These are phyloP conservation scores for Sporothrix luriei DNA, from an alignment of 2,329 filamentous ascomycete genomes.

Conservation along the genomic window DNA sequence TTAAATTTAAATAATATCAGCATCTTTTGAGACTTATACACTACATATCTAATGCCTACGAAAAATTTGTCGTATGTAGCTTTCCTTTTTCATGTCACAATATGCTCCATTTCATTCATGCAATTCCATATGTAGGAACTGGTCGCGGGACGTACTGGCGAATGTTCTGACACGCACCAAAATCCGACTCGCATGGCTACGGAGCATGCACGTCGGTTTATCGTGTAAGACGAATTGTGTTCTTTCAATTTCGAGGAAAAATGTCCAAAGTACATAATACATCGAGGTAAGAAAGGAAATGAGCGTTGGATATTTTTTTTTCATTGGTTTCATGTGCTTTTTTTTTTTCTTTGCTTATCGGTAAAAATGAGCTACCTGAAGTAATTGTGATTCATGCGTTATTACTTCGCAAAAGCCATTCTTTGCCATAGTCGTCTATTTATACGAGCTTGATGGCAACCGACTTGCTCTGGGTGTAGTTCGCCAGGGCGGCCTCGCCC, in stretches of 20 bases:
- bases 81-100: not conserved
- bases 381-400: conserved; percentile 18
- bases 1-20: not conserved
- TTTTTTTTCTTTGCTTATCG: conserved; percentile 20
- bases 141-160: too few relatives aligned
- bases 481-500: conserved; percentile 66
- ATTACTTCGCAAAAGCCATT: conserved; percentile 19
- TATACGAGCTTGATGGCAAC: conserved; percentile 57
- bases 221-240: not conserved
- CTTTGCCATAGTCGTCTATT: not conserved
- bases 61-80: not conserved
- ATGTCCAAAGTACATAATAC: not conserved
- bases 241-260: not conserved
- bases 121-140: too few relatives aligned
- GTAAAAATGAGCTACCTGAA: conserved; percentile 11
- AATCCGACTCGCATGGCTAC: too few relatives aligned
- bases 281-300: not conserved
- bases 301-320: not conserved
- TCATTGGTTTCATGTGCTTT: conserved; percentile 18
- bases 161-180: too few relatives aligned
- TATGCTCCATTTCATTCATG: not conserved
- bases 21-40: not conserved
- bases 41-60: not conserved
- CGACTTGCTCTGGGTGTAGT: conserved; percentile 71
- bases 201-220: not conserved